Evolutionary conservation across 2,329 filamentous ascomycete genomes (phyloP), one percentile per base, ranked within the genome.

Genomic region (Fusarium gaditjirri): DNA sequence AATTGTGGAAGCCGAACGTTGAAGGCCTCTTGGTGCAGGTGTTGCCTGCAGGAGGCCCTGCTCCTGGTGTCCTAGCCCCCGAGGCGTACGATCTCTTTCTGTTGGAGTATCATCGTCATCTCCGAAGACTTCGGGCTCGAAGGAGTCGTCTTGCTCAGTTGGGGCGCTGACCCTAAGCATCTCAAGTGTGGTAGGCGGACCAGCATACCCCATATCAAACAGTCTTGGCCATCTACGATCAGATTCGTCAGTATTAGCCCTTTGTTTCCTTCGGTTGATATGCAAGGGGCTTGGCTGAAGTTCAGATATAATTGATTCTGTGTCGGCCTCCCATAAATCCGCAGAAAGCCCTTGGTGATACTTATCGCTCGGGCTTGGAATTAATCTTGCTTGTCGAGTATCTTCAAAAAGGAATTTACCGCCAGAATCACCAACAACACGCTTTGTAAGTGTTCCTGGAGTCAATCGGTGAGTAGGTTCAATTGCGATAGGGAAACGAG

Each of bases 401-500:
- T 76, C 75, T 35, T 78, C 70, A 11, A 49, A 44, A 21, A 63
- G 70, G 19, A 79, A 29, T 16, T 68, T 56, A 2, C 75, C 75
- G 36, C 77, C 76, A n/a, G 74, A 75, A 38, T 69, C 67, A 38
- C 67, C 72, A 25, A 79, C 65, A 19, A 79, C 61, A 21, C 71
- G 74, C 27, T 66, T 68, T 25, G 73, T 62, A 19, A 78, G 59
- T 23, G 70, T 72, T n/a, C 70, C 63, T 29, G 77, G 71, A 9
- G 76, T 78, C 19, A 78, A 68, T 21, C 77, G 73, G 21, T 73
- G 65, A 29, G 60, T 70, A 47, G 66, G 69, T 25, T 75, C 63
- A 21, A 71, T 55, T n/a, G 68, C 59, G n/a, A 79, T 79, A 9
- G 77, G 77, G n/a, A 79, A 79, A 38, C 73, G 76, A 27, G 73